phyloP scores from a whole-genome alignment of 2,329 filamentous ascomycete genomes.

The Trichoderma lentiforme region DNA sequence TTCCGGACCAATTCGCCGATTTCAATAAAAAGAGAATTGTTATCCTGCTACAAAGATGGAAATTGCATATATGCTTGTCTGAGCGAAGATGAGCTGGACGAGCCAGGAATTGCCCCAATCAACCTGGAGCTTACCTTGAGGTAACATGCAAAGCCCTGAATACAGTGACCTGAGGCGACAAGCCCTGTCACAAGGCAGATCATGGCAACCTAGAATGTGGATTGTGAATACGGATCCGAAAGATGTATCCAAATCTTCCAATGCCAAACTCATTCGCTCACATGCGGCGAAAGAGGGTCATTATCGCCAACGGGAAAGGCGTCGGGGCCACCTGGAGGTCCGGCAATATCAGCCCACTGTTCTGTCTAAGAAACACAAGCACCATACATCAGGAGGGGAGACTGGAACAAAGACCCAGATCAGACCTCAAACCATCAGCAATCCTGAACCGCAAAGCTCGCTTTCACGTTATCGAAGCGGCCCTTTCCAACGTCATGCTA shows the following conservation, averaged over 20 bases:
- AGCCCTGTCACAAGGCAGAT: neutral
- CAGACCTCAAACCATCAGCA: neutral
- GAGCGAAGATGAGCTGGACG: neutral
- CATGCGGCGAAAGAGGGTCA: neutral
- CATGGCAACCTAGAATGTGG: neutral
- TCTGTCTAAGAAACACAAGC: neutral
- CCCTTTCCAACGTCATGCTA: neutral
- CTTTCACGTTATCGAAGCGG: neutral
- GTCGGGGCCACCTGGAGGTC: neutral
- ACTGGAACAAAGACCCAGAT: neutral
- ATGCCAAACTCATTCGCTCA: neutral
- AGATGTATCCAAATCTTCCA: neutral
- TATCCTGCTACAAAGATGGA: neutral
- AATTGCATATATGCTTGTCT: neutral
- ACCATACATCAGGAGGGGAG: neutral
- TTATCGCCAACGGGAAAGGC: neutral
- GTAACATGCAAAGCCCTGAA: neutral
- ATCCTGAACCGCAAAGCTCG: neutral
- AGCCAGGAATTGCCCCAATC: neutral
- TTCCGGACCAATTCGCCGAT: neutral
- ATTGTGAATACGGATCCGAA: neutral
- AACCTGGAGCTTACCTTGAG: accelerated
- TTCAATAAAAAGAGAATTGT: neutral
- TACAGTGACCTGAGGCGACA: neutral
- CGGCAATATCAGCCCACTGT: neutral